Evolutionary conservation across 2,329 filamentous ascomycete genomes (phyloP).

Genomic region (Cryoendolithus antarcticus): DNA sequence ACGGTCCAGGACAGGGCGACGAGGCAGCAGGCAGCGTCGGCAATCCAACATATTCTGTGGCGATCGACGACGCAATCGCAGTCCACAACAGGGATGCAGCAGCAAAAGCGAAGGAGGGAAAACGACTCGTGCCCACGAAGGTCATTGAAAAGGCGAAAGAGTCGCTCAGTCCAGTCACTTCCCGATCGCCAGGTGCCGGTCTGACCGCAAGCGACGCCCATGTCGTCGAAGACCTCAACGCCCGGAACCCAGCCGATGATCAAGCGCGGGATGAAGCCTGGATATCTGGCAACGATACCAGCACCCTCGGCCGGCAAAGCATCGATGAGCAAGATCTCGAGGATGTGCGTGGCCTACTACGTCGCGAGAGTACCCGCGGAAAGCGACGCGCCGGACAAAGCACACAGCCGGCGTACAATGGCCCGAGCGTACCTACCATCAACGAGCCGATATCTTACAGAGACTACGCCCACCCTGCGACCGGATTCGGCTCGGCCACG

Average conservation of each 20-base stretch:
- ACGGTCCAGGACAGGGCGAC: conserved; percentile 62
- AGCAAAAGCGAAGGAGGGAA: conserved; percentile 33
- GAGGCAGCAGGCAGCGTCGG: conserved; percentile 46
- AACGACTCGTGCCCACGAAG: conserved; percentile 48
- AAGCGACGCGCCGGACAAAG: conserved; percentile 24
- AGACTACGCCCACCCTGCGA: background rate
- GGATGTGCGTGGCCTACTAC: conserved; percentile 33
- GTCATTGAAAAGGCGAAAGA: no score
- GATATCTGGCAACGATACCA: conserved; percentile 23
- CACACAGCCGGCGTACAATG: conserved; percentile 7
- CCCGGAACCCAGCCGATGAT: conserved; percentile 31
- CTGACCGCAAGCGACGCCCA: conserved; percentile 14
- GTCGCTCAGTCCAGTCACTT: no score
- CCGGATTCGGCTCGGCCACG: no score
- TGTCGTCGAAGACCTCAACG: conserved; percentile 34
- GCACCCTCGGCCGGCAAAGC: conserved; percentile 26
- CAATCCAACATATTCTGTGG: conserved; percentile 72
- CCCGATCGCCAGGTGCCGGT: conserved; percentile 8
- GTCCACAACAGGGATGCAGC: conserved; percentile 46
- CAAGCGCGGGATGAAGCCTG: conserved; percentile 34
- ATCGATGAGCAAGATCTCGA: conserved; percentile 33
- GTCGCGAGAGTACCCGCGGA: conserved; percentile 32
- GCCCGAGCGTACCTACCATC: conserved; percentile 18
- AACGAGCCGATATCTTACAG: conserved; percentile 12
- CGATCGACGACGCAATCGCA: conserved; percentile 59